Percentiles rank a stretch among this genome's conserved stretches.
Conservation (phyloP, 345 rosid genomes). For the Corymbia maculata region DNA sequence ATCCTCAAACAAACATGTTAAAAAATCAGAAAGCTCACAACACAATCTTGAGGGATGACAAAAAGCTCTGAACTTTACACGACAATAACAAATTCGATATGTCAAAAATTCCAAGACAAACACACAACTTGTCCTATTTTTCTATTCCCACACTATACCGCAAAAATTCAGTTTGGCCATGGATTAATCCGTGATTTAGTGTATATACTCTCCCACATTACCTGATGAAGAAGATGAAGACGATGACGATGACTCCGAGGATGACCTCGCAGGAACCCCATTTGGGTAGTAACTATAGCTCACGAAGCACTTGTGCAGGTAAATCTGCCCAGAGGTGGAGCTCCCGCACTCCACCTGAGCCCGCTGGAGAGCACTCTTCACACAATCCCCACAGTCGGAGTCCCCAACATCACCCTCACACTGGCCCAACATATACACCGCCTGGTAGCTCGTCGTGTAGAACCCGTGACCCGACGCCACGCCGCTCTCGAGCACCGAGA, state of each 20-base stretch:
- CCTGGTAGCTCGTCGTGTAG: constrained; percentile 57
- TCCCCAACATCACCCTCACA: constrained; percentile 96
- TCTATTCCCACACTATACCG: background rate
- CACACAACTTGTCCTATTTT: background rate
- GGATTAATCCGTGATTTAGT: background rate
- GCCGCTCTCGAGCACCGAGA: constrained; percentile 58
- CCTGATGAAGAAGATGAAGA: constrained; percentile 36
- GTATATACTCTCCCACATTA: constrained; percentile 1
- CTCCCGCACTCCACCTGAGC: constrained; percentile 95
- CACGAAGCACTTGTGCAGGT: constrained; percentile 84
- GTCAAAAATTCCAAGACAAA: background rate
- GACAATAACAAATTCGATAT: background rate
- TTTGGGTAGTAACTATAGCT: constrained; percentile 72
- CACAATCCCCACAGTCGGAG: constrained; percentile 82
- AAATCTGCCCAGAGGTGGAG: constrained; percentile 73
- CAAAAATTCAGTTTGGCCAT: background rate
- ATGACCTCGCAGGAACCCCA: constrained; percentile 58
- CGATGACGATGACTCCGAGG: constrained; percentile 12
- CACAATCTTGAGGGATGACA: background rate
- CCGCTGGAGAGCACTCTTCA: constrained; percentile 62
- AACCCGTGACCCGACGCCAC: constrained; percentile 68
- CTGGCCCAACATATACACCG: constrained; percentile 70
- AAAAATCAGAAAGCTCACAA: background rate
- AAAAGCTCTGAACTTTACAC: background rate
- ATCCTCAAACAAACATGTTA: background rate